phyloP scores from a whole-genome alignment of 148 eudicot species.

The Rhododendron williamsianum region DNA sequence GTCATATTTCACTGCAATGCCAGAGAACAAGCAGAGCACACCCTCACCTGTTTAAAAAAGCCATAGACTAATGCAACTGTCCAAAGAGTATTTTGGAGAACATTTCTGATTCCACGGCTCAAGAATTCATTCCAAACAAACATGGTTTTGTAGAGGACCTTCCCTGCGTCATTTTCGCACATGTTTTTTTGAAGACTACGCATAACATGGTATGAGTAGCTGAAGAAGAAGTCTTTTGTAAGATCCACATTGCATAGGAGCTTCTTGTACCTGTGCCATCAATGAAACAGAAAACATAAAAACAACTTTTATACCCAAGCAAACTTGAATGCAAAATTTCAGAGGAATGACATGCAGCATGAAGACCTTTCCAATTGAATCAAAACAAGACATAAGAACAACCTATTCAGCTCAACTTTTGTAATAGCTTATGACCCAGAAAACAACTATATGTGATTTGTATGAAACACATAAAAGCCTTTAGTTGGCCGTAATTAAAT shows the following conservation, averaged over 20 bases:
- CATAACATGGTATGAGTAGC: conserved; percentile 95
- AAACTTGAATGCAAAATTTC: background rate
- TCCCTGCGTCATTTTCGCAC: conserved; percentile 41
- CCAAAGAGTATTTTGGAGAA: conserved; percentile 72
- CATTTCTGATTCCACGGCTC: conserved; percentile 64
- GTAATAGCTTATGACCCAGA: background rate
- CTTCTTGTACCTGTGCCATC: conserved; percentile 70
- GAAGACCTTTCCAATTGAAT: background rate
- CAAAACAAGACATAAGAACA: background rate
- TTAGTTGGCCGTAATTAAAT: background rate
- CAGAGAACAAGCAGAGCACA: background rate
- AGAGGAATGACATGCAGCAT: conserved; percentile 4
- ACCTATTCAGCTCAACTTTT: background rate
- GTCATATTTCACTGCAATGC: background rate
- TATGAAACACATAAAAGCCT: background rate
- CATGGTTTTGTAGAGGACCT: conserved; percentile 63
- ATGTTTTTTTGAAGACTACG: conserved; percentile 75
- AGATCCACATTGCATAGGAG: conserved; percentile 92
- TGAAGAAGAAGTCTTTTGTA: conserved; percentile 92
- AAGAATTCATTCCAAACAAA: conserved; percentile 96
- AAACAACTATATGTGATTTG: background rate
- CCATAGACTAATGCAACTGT: conserved; percentile 93
- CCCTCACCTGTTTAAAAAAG: conserved; percentile 73
- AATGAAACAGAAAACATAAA: conserved; percentile 6
- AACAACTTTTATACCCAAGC: background rate